These are phyloP conservation scores for Pulveroboletus frians DNA, from an alignment of 768 basidiomycete genomes.

Conservation along the genomic window DNA sequence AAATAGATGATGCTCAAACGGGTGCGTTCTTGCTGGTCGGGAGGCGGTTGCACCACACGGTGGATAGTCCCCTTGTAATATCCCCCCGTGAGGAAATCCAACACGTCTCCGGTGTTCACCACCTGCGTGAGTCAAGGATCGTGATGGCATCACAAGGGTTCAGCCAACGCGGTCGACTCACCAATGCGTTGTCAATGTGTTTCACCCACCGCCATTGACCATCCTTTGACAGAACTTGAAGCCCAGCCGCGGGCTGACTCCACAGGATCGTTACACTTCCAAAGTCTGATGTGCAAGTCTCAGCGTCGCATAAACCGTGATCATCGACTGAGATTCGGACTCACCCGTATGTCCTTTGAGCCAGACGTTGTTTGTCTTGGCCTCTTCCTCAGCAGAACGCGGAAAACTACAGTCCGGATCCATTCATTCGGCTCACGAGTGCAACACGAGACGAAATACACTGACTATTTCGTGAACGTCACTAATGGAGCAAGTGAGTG, in stretches of 20 bases:
- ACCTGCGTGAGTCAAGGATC: slow-evolving; percentile 34
- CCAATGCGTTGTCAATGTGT: slow-evolving; percentile 55
- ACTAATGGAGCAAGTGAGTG: slow-evolving; percentile 31
- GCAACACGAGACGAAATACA: neutral
- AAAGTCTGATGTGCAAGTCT: slow-evolving; percentile 34
- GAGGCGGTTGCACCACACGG: slow-evolving; percentile 55
- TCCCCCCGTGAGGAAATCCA: slow-evolving; percentile 59
- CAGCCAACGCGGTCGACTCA: slow-evolving; percentile 11
- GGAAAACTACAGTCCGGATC: slow-evolving; percentile 37
- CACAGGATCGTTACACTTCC: slow-evolving; percentile 54
- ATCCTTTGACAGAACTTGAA: slow-evolving; percentile 51
- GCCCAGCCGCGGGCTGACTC: slow-evolving; percentile 54
- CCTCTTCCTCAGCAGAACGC: slow-evolving; percentile 44
- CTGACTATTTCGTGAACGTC: slow-evolving; percentile 65
- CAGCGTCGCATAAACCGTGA: neutral
- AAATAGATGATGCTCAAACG: slow-evolving; percentile 61
- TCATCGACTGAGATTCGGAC: neutral
- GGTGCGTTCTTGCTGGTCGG: slow-evolving; percentile 45
- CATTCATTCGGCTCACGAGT: neutral
- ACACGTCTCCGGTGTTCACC: slow-evolving; percentile 54
- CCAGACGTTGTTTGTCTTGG: slow-evolving; percentile 52
- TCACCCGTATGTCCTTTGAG: slow-evolving; percentile 56
- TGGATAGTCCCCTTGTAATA: slow-evolving; percentile 58
- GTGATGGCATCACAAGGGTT: neutral
- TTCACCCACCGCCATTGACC: slow-evolving; percentile 54